These are phyloP conservation scores for Earliella scabrosa DNA, from an alignment of 1,284 basidiomycete species.

Conservation along the genomic window DNA sequence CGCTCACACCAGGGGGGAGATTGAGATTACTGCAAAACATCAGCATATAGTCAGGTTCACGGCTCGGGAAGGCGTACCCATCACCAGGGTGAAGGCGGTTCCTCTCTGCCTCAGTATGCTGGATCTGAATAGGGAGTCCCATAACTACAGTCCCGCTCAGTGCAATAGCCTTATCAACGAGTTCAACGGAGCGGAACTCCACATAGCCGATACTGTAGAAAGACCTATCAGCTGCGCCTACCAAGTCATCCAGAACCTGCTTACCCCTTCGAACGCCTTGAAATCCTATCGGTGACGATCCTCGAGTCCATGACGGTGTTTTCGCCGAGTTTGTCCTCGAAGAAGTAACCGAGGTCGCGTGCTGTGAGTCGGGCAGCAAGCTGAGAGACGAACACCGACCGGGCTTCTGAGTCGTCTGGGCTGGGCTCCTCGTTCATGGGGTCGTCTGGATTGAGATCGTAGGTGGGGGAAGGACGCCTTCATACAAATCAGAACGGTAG, in stretches of 20 bases:
- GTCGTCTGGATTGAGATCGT: slow-evolving; percentile 66
- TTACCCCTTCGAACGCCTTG: slow-evolving; percentile 94
- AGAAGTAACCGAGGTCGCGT: slow-evolving; percentile 96
- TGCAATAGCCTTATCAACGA: slow-evolving; percentile 88
- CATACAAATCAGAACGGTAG: background rate
- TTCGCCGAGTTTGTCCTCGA: slow-evolving; percentile 95
- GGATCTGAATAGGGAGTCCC: slow-evolving; percentile 96
- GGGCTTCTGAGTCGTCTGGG: slow-evolving; percentile 91
- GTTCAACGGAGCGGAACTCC: slow-evolving; percentile 89
- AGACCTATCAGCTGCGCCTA: slow-evolving; percentile 14
- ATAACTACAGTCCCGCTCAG: slow-evolving; percentile 95
- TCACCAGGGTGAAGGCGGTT: slow-evolving; percentile 88
- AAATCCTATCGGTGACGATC: slow-evolving; percentile 93
- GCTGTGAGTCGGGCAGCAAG: slow-evolving; percentile 95
- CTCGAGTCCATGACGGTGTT: slow-evolving; percentile 92
- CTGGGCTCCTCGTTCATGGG: slow-evolving; percentile 76
- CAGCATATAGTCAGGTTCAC: background rate
- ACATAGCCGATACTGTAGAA: slow-evolving; percentile 87
- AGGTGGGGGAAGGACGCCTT: slow-evolving; percentile 75
- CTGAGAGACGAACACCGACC: slow-evolving; percentile 98
- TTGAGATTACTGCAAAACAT: slow-evolving; percentile 63
- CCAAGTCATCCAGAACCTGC: slow-evolving; percentile 25
- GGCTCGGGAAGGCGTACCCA: slow-evolving; percentile 52
- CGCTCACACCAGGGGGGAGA: slow-evolving; percentile 75
- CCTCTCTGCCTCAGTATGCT: slow-evolving; percentile 94